Evolutionary conservation across 2,329 filamentous ascomycete genomes (phyloP), one percentile per base, ranked within the genome.

Genomic region (Grosmannia serpens): DNA sequence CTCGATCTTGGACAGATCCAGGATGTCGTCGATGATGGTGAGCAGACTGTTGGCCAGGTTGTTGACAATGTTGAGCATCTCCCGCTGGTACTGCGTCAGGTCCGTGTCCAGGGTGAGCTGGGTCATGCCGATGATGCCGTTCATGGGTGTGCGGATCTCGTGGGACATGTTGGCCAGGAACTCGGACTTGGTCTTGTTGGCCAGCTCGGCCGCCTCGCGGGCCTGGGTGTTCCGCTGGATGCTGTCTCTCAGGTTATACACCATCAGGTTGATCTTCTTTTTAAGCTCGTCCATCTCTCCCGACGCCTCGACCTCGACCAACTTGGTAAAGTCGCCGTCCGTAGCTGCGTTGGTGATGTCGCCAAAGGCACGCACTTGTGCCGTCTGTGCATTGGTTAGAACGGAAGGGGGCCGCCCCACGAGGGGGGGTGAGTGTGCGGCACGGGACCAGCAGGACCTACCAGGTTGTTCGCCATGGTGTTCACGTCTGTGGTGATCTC

Each of bases 281-380:
- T 99, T 99, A 66, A 99, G 80, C 72, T 97, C 92, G 73, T 97
- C 94, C 94, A 99, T 97, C 73, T 99, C 94, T 63, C 94, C 94
- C 15, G 92, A 96, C 24, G 94, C 94, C 71, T 96, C 91, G 22
- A 99, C 92, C 53, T 94, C 95, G 70, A 99, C 92, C 59, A 95
- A 84, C 70, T 96, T 95, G 27, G 90, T 95, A 71, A 97, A 97
- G 72, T 99, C 92, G 63, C 94, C 94, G 69, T 96, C 91, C 60
- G 92, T 96, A 31, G 94, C 94, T 44, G 94, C 85, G 71, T 96
- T 95, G n/a, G 92, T 96, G 67, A 99, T 97, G 70, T 97, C 92
- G 57, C 91, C 94, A 72, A 99, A 99, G 44, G 94, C 94, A 65
- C 94, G 87, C 67, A 99, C 94, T 81, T 99, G 94, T 0, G 92